Percentiles rank a stretch among this genome's conserved stretches.
These are phyloP conservation scores for Whalleya microplaca DNA, from an alignment of 2,329 filamentous ascomycete genomes.

Conservation along the genomic window DNA sequence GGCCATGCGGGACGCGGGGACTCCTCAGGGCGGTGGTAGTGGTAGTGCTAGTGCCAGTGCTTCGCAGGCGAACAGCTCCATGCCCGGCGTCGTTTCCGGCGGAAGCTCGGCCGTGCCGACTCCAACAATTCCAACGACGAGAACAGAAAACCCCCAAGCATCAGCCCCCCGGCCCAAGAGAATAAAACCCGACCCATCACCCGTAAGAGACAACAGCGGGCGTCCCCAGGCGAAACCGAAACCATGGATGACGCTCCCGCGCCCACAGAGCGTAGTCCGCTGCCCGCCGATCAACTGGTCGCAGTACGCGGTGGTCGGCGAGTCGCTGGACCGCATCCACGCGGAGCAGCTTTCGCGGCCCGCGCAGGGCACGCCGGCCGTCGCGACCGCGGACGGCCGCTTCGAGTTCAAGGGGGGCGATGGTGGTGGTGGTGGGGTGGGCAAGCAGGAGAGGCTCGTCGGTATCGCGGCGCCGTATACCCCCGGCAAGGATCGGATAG, in stretches of 20 bases:
- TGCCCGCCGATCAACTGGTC: constrained; percentile 93
- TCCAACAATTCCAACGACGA: too few species aligned
- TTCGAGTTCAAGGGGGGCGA: constrained; percentile 54
- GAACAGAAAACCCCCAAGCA: too few species aligned
- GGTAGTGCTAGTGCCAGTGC: constrained; percentile 19
- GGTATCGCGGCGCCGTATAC: constrained; percentile 62
- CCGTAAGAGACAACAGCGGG: neutral
- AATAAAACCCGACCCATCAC: constrained; percentile 6
- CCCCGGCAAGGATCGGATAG: constrained; percentile 54
- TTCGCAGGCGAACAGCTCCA: too few species aligned
- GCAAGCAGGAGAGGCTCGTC: constrained; percentile 48
- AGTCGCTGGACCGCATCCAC: constrained; percentile 82
- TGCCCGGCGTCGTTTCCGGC: too few species aligned
- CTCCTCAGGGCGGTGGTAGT: constrained; percentile 39
- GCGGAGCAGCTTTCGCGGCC: constrained; percentile 75
- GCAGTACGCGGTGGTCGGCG: constrained; percentile 89
- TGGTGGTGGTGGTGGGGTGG: too few species aligned
- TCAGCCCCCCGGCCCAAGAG: too few species aligned
- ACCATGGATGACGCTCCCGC: constrained; percentile 69
- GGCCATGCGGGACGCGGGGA: constrained; percentile 23
- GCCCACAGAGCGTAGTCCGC: constrained; percentile 79
- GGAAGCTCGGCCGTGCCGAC: too few species aligned
- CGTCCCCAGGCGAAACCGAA: constrained; percentile 13
- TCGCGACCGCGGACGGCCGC: constrained; percentile 46
- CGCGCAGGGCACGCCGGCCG: constrained; percentile 55